Evolutionary conservation across 2,329 filamentous ascomycete genomes (phyloP).

Genomic region (Atkinsonella texensis): DNA sequence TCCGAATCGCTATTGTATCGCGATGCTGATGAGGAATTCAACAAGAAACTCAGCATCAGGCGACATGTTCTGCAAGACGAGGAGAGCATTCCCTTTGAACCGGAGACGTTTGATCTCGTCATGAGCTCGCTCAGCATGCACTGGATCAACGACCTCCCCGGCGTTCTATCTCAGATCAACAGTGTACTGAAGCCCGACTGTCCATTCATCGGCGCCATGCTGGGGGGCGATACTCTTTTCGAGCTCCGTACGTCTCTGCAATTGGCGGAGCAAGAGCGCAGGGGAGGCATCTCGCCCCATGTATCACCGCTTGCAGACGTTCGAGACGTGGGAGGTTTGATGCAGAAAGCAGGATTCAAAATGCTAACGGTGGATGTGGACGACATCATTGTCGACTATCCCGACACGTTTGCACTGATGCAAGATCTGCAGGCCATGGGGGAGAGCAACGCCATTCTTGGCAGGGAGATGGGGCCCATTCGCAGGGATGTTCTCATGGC

Average conservation of each 20-base stretch:
- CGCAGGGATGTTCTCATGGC: slow-evolving; percentile 76
- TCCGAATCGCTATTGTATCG: slow-evolving; percentile 69
- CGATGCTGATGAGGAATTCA: slow-evolving; percentile 64
- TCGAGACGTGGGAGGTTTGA: slow-evolving; percentile 74
- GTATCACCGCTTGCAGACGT: slow-evolving; percentile 89
- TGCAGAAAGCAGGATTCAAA: slow-evolving; percentile 83
- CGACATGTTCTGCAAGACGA: slow-evolving; percentile 64
- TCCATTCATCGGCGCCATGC: slow-evolving; percentile 92
- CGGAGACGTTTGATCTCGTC: slow-evolving; percentile 76
- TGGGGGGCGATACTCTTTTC: slow-evolving; percentile 86
- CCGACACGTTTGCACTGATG: slow-evolving; percentile 83
- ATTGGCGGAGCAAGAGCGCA: slow-evolving; percentile 78
- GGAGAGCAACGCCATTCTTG: slow-evolving; percentile 78
- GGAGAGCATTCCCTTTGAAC: slow-evolving; percentile 63
- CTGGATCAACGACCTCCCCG: slow-evolving; percentile 95
- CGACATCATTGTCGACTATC: slow-evolving; percentile 92
- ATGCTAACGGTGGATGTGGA: slow-evolving; percentile 95
- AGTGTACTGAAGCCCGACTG: slow-evolving; percentile 76
- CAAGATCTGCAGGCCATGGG: slow-evolving; percentile 92
- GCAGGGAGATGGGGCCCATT: slow-evolving; percentile 70
- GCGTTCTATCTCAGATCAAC: slow-evolving; percentile 74
- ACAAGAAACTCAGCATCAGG: slow-evolving; percentile 57
- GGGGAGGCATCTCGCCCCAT: slow-evolving; percentile 84
- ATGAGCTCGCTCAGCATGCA: slow-evolving; percentile 83
- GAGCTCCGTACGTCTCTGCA: slow-evolving; percentile 90